Base-by-base conservation (phyloP, 2,329 filamentous ascomycete species). In the Kalmusia sp. region DNA sequence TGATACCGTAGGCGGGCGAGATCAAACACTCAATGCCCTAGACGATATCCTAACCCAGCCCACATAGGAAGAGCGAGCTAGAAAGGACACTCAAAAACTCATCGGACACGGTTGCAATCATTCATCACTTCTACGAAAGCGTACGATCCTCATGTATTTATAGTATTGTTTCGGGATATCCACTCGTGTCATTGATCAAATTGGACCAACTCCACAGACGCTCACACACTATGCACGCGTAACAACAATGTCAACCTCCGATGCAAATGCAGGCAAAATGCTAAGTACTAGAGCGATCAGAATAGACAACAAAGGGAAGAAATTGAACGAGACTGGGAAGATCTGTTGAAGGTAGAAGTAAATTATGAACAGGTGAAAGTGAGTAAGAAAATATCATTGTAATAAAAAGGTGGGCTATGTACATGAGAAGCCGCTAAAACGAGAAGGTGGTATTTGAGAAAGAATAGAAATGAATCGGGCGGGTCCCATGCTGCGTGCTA, bases 381-480 rank as follows among this genome's bases (percentile, higher is more conserved):
- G 12, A 14, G 17, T 30, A 30, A 27, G 17, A 31, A 30, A 45
- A 47, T 45, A 51, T 47, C 14, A 50, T 47, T 40, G 24, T 27
- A 39, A 49, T 49, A 53, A 39, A 46, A 49, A 44, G 37, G 30
- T 33, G 40, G 49, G 49, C 47, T 51, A 57, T 57, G 50, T 57
- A 57, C 51, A 54, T 43, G 7, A 49, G 37, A 49, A 43, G 35
- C 39, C 34, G 17, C 21, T 31, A 33, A 40, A 41, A 38, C 19
- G 27, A 41, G 25, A 41, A 40, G 19, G 35, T 40, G 43, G 43
- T 46, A 46, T 35, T 28, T 6, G 27, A 37, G n/a, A 46, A 48
- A 35, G 27, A 41, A 48, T n/a, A 33, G 30, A 41, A 17, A 17
- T 27, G 28, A 17, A 46, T 34, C 38, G 24, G 34, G 47, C 28